Evolutionary conservation across 768 basidiomycete species (phyloP), one percentile per base, ranked within the genome.

Genomic region (Tricholoma sp.): DNA sequence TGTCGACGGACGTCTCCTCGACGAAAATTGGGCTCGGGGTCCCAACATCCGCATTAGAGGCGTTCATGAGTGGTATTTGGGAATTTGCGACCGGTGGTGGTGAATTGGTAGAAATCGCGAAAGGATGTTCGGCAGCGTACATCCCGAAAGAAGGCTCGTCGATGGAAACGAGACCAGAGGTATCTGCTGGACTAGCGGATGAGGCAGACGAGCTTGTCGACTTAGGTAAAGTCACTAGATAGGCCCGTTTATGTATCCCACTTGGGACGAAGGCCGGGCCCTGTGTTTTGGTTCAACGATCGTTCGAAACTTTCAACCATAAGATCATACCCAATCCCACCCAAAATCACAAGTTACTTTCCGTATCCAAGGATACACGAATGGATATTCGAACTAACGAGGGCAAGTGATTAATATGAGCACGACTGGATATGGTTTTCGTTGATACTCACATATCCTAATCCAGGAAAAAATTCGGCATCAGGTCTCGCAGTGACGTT

Each of bases 341-440:
- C 83, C 83, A 58, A 83, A 84, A 63, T 85, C 82, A 3, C 75
- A 77, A 31, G 76, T 70, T 2, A 74, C 71, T 63, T 85, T 83
- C 1, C 82, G 75, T 24, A 82, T 71, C 67, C 73, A 83, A 27
- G 74, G 71, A 50, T 76, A 76, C 34, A 78, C 72, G 11, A 71
- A 74, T 9, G 80, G 77, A 58, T 79, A 82, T 60, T 82, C 82
- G 54, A 74, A 82, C 80, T 82, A 39, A 31, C n/a, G n/a, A 29
- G 29, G 16, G 27, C 7, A 31, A 50, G 2, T 14, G 8, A n/a
- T 31, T 1, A n/a, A 6, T 7, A n/a, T 50, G 7, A 29, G 47
- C 19, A 11, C 12, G 12, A 32, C 31, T 9, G 31, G 10, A 43
- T 19, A 8, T 2, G 18, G 6, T 41, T 6, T 19, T 43, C 41